phyloP scores from a whole-genome alignment of 345 rosid genomes.

The Ricinus communis region DNA sequence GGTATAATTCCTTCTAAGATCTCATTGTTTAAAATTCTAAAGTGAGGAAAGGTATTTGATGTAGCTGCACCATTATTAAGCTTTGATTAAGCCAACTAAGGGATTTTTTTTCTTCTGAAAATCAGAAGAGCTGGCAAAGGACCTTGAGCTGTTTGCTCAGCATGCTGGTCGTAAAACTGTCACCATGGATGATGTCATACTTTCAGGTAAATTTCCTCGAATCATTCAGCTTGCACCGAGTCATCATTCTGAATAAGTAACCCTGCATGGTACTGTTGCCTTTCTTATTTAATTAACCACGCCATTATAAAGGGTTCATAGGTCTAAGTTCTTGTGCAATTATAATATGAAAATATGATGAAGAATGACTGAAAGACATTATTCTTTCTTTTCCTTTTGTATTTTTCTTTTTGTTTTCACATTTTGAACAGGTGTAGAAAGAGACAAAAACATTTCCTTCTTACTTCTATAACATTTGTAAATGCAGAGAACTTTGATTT shows the following conservation, averaged over 20 bases:
- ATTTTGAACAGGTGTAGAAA: background rate
- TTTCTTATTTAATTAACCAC: slow-evolving; percentile 3
- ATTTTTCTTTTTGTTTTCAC: background rate
- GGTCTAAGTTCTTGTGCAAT: background rate
- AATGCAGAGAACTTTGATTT: background rate
- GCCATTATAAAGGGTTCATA: background rate
- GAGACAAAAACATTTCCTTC: background rate
- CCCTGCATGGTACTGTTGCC: background rate
- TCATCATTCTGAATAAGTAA: background rate
- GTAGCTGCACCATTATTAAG: background rate
- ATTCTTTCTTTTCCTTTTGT: too few species aligned
- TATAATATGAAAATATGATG: background rate
- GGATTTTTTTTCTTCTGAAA: slow-evolving; percentile 14
- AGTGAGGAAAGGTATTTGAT: background rate
- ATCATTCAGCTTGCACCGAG: background rate
- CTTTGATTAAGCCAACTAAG: slow-evolving; percentile 16
- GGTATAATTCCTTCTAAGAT: too few species aligned
- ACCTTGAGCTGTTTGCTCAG: slow-evolving; percentile 79
- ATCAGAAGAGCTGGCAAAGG: slow-evolving; percentile 76
- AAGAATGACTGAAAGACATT: background rate
- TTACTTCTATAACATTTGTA: background rate
- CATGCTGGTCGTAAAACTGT: slow-evolving; percentile 90
- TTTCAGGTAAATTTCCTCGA: slow-evolving; percentile 51
- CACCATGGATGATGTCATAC: slow-evolving; percentile 79
- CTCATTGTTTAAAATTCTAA: background rate